Evolutionary conservation across 495 filamentous ascomycete species (phyloP), one percentile per base, ranked within the genome.

Genomic region (Delitschia confertaspora): DNA sequence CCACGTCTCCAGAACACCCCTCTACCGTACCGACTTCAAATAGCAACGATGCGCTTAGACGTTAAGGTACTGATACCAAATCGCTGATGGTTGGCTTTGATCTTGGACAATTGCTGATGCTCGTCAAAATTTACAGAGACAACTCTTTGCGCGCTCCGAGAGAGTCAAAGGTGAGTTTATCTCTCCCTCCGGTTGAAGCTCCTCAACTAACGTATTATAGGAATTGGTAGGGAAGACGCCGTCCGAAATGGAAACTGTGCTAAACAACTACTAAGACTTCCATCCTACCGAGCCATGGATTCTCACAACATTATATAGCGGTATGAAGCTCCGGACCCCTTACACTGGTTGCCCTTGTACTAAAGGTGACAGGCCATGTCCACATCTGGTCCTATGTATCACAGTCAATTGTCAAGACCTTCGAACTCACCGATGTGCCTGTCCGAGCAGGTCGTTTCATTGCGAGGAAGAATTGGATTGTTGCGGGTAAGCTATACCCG

Each of bases 351-450:
- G 31, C 20, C 11, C 3, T 34, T 7, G 19, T 25, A 38, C 44
- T 48, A 34, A 47, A 23, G 10, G 42, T 1, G 6, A 35, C 42
- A 87, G 80, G 89, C 66, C 91, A 96, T 73, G 93, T 93, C 59
- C 89, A 96, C 70, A 95, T 99, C 60, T 99, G 91, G 93, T 95
- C 88, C 7, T 95, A 94, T 68, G 91, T 95, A 65, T 88, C 88
- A 35, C 93, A 94, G 66, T 82, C 86, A 21, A 88, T 99, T 49
- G 85, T 99, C 65, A 96, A 96, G 71, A 95, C 93, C 11, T 99
- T 99, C 68, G 93, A 99, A 70, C 80, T 99, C 43, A 95, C 89
- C 60, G 91, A 99, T 76, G 91, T 99, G 36, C 91, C 91, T 47
- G 91, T 96, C 37, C 82, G 91, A 65, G 93, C 93, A 31, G 91